A percentile compares a stretch with the other conserved stretches of the same genome.
Evolutionary conservation across 1,139 yeast species (phyloP).

Genomic region (Diutina scorzettiae): DNA sequence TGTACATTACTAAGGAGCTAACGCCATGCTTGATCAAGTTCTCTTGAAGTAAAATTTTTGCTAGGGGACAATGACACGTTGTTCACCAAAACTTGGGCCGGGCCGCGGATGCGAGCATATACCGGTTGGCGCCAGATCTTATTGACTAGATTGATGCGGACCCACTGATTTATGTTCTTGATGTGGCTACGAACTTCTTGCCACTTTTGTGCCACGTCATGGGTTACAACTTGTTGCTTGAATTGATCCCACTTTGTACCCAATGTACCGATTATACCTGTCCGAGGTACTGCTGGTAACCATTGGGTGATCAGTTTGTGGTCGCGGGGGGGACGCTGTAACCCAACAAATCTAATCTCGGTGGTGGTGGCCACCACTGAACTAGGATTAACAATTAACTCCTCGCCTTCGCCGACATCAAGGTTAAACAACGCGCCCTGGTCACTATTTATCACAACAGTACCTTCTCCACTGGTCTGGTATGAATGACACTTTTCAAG

Average conservation of each 20-base stretch:
- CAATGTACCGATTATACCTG: neutral
- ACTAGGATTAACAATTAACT: neutral
- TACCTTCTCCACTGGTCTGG: neutral
- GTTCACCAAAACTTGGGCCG: neutral
- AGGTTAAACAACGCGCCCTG: neutral
- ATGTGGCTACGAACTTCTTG: neutral
- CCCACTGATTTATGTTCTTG: neutral
- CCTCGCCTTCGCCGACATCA: neutral
- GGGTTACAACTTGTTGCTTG: neutral
- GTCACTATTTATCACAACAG: neutral
- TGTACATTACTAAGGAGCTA: no score
- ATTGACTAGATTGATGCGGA: neutral
- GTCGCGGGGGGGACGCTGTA: neutral
- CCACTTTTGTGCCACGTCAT: neutral
- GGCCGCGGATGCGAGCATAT: slow-evolving; percentile 1
- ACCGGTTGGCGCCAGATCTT: neutral
- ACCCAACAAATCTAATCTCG: neutral
- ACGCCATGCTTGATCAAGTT: neutral
- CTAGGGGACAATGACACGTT: neutral
- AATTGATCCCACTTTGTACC: neutral
- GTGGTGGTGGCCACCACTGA: slow-evolving; percentile 3
- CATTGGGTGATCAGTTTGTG: neutral
- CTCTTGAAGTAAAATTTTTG: neutral
- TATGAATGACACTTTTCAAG: neutral
- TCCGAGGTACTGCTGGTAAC: neutral